Evolutionary conservation across 805 yeast genomes (phyloP), one percentile per base, ranked within the genome.

Genomic region (Lipomyces lipofer): DNA sequence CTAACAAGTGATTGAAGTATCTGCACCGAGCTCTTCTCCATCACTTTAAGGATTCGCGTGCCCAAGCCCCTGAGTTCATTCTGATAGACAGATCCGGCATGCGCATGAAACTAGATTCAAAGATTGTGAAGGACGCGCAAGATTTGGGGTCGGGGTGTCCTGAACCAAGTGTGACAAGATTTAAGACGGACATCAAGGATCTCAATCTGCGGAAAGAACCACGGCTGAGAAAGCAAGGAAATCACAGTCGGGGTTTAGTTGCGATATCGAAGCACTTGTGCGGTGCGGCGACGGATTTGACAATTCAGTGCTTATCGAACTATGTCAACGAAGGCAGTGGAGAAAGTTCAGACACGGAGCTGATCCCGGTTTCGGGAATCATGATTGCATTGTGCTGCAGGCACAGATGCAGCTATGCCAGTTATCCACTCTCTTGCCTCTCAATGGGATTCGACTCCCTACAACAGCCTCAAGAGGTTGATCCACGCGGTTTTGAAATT

Each of bases 371-470:
- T 22, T 30, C 32, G 2, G 95, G 94, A 0, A 70, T 86, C 58
- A 71, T 87, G 27, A 88, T 90, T 29, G 97, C 97, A 24, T 85
- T 91, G 88, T 90, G 97, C 67, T 90, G 97, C 69, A 77, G 97
- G 51, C 97, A 90, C 65, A 83, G 84, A 19, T 91, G 97, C 64
- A 71, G 78, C 38, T 83, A 81, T 56, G 71, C 75, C n/a, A 75
- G 78, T 52, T 73, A 86, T 13, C 68, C 86, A 13, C 75, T 77
- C 0, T 73, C 24, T 43, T 47, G 1, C 55, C 43, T 21, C 39
- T 10, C 47, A 22, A 33, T n/a, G n/a, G n/a, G n/a, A n/a, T n/a
- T n/a, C n/a, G n/a, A n/a, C n/a, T n/a, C n/a, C n/a, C n/a, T n/a
- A n/a, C n/a, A n/a, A n/a, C n/a, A 39, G 24, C 19, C 28, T 28